phyloP scores from a whole-genome alignment of 306 rosid species.

The Vigna mungo region DNA sequence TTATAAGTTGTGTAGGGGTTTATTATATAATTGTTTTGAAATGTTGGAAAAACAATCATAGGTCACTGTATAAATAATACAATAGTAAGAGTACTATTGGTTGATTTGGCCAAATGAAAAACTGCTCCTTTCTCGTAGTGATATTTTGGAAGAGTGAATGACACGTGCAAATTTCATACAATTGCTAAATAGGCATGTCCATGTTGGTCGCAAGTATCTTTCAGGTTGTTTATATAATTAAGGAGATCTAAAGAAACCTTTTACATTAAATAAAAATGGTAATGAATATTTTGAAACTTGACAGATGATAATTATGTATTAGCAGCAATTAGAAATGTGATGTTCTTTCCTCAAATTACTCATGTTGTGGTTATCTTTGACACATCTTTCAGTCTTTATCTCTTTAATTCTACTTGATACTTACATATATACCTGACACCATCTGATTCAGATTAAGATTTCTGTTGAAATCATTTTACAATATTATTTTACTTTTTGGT shows the following conservation, averaged over 20 bases:
- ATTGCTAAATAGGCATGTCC: constrained; percentile 1
- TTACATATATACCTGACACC: background rate
- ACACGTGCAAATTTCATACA: background rate
- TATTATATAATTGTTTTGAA: constrained; percentile 19
- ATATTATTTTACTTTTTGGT: background rate
- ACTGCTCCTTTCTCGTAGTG: constrained; percentile 5
- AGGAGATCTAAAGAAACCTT: background rate
- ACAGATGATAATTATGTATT: constrained; percentile 8
- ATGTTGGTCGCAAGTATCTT: constrained; percentile 1
- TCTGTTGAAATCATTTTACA: constrained; percentile 17
- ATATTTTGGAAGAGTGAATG: background rate
- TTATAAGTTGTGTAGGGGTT: background rate
- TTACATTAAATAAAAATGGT: background rate
- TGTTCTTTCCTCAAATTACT: constrained; percentile 20
- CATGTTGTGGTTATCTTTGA: constrained; percentile 21
- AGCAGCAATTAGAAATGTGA: background rate
- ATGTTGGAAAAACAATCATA: constrained; percentile 1
- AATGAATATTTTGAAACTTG: background rate
- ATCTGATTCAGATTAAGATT: background rate
- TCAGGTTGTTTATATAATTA: constrained; percentile 1
- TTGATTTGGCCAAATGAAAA: constrained; percentile 31
- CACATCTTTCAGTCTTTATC: background rate
- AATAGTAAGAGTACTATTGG: background rate
- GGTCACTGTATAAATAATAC: background rate
- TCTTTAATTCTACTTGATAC: constrained; percentile 7